Base-by-base conservation (phyloP, 1,284 basidiomycete genomes). In the Garcileccinum viscosum region DNA sequence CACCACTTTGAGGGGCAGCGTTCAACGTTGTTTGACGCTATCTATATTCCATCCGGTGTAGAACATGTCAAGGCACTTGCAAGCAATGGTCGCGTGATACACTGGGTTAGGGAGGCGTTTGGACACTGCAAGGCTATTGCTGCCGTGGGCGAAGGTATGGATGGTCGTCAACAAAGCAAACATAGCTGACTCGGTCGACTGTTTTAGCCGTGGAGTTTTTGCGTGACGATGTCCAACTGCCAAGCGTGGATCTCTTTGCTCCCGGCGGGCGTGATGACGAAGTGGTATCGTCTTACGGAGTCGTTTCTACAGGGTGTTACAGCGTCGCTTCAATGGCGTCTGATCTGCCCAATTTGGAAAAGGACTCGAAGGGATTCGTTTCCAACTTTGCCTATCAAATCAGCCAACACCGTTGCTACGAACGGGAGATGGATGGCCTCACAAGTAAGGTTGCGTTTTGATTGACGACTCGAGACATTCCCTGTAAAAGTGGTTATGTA, bases 51-150 rank as follows among this genome's bases (percentile, higher is more conserved):
- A 19, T 89, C 90, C 27, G 93, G 93, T 1, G 80, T 80, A 14
- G 83, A 86, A 61, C 87, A 89, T 72, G 85, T 82, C 15, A 84
- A 88, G 73, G 77, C 84, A 40, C 83, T 94, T 33, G 80, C 80
- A 19, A 79, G 80, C 47, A 88, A 85, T 67, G 92, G 90, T 5
- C 84, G 91, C 8, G 85, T 81, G 15, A 78, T 92, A 8, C 91
- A 95, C 75, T 94, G 91, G 85, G 85, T 92, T 3, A 85, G 90
- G 53, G 93, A 95, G 80, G 89, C 93, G 1, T 95, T 93, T 80
- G 91, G 91, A 32, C 93, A 95, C 78, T 88, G 89, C 79, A 94
- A 95, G 81, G 77, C 90, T 15, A 92, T 95, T 64, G 91, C 88
- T n/a, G 92, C 89, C 7, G 84, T 91, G 47, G 93, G 92, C 24